These are phyloP conservation scores for Beauveria bassiana DNA, from an alignment of 2,329 filamentous ascomycete genomes.

Conservation along the genomic window DNA sequence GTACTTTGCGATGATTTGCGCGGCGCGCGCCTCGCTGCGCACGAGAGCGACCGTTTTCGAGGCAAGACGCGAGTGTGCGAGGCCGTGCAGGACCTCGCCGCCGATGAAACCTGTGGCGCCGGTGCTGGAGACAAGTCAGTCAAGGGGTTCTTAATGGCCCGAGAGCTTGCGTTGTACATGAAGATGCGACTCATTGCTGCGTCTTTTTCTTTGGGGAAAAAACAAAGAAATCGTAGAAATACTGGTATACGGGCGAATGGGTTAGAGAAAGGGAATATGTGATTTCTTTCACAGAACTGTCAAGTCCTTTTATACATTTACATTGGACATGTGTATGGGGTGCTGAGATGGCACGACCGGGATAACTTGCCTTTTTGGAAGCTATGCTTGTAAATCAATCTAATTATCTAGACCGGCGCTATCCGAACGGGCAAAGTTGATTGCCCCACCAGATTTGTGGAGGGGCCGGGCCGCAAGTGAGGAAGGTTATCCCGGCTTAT, in stretches of 20 bases:
- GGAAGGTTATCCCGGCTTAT: background rate
- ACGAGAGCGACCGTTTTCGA: slow-evolving; percentile 15
- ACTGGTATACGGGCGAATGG: background rate
- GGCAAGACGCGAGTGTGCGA: slow-evolving; percentile 13
- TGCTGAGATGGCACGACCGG: background rate
- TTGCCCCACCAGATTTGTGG: background rate
- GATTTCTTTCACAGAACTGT: background rate
- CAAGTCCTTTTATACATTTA: background rate
- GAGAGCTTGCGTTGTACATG: background rate
- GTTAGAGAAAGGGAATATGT: too few species aligned
- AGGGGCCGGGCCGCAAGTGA: background rate
- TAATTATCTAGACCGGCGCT: background rate
- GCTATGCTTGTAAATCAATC: background rate
- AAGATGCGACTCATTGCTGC: slow-evolving; percentile 1
- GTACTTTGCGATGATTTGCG: slow-evolving; percentile 11
- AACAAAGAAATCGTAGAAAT: background rate
- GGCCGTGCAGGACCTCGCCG: slow-evolving; percentile 14
- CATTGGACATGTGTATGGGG: background rate
- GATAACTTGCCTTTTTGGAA: background rate
- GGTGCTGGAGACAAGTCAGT: slow-evolving; percentile 6
- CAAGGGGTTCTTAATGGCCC: too few species aligned
- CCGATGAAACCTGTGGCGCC: slow-evolving; percentile 18
- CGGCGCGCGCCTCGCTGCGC: slow-evolving; percentile 13
- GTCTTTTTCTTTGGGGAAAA: background rate
- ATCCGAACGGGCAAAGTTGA: background rate